Evolutionary conservation across 768 basidiomycete species (phyloP).

Genomic region (Tulasnella sp.): DNA sequence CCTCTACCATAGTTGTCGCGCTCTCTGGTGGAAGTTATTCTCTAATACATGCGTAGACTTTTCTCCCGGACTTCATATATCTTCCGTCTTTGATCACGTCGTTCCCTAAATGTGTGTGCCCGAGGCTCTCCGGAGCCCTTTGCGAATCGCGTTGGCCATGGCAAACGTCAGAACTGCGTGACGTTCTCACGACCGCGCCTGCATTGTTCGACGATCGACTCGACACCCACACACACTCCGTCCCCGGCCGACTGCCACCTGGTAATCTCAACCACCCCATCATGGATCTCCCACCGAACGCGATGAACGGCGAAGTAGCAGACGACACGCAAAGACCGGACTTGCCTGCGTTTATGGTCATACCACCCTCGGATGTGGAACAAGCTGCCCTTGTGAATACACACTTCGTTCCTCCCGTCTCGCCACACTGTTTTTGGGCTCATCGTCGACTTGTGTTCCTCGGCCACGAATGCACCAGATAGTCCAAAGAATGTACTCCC

Average conservation of each 20-base stretch:
- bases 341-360: constrained; percentile 1
- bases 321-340: neutral
- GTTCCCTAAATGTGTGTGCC: too few relatives aligned
- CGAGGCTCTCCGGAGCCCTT: too few relatives aligned
- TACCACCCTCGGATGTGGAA: constrained; percentile 4
- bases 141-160: too few relatives aligned
- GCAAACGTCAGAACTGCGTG: too few relatives aligned
- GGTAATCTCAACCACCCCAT: neutral
- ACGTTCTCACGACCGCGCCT: too few relatives aligned
- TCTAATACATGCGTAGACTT: too few relatives aligned
- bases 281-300: neutral
- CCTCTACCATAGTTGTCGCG: too few relatives aligned
- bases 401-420: neutral
- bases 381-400: constrained; percentile 7
- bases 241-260: neutral
- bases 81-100: too few relatives aligned
- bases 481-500: constrained; percentile 13
- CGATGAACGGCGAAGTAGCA: neutral
- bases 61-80: too few relatives aligned
- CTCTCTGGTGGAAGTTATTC: too few relatives aligned
- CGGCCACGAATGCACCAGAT: neutral
- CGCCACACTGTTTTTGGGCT: neutral
- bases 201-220: neutral
- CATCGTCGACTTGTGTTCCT: neutral
- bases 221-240: neutral